Base-by-base conservation (phyloP, 805 yeast genomes). In the Kuraishia capsulata region DNA sequence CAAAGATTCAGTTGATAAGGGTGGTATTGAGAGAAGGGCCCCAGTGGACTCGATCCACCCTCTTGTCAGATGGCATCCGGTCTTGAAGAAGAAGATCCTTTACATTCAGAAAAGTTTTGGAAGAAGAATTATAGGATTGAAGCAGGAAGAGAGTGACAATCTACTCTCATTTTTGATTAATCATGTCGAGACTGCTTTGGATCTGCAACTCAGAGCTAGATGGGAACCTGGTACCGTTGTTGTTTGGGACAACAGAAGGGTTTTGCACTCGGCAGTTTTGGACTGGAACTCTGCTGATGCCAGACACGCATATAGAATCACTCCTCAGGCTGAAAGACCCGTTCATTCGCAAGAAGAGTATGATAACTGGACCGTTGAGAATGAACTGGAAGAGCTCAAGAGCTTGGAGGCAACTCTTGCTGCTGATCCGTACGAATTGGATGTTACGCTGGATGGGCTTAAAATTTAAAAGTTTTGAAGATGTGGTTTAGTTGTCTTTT, bases 181-280 rank as follows among this genome's bases (percentile, higher is more conserved):
- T 36, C 78, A 76, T 46, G 63, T 78, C 30, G 61, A 59, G 41
- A 69, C 71, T 37, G 61, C 61, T 45, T 70, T 70, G 40, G 87
- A 80, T 54, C 65, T 80, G 48, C 85, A 81, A 46, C 63, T 80
- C 39, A 71, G 89, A 53, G 84, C 85, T 32, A 68, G 58, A 40
- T 83, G 88, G 84, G 80, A 76, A 52, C 78, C 79, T 38, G 70
- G 72, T 37, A 71, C 87, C 2, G 81, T 83, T 39, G 85, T 78
- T 16, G 57, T 81, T 20, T 83, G 90, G 90, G 92, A 83, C 52
- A 83, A 83, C 65, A 75, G 92, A 53, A 66, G 81, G 52, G 71
- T 77, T 10, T 59, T 73, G 20, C 92, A 83, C 56, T 65, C 83
- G 11, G 87, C 88, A 13, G 66, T 77, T 16, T 71, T 76, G 40